Evolutionary conservation across 345 rosid genomes (phyloP), one percentile per base, ranked within the genome.

Genomic region (Sonneratia alba): DNA sequence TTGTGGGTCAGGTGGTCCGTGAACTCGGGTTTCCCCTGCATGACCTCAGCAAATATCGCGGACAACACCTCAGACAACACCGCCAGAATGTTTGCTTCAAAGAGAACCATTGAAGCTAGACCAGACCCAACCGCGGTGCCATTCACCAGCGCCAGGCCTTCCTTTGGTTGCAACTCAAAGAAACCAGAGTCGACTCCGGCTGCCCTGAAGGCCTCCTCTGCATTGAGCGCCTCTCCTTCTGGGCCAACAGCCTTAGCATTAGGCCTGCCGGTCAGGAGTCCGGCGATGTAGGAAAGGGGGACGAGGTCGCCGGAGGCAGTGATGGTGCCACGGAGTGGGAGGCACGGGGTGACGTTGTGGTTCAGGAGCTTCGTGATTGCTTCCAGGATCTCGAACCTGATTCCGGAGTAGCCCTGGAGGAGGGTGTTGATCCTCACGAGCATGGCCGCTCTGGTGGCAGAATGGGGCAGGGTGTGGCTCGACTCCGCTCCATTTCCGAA

Each of bases 291-390:
- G 62, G 95, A 89, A 12, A 89, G 81, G 0, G 88, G 92, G 22
- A 89, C 87, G 27, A 89, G 87, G 79, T 89, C 92, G 0, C 90
- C 95, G 0, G 92, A 89, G 61, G 95, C 92, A 0, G 87, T 79
- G 71, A 89, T 86, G 48, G 90, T 84, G 55, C 92, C 95, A 19
- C 92, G 90, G n/a, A 86, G 89, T 22, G 95, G 95, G 67, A 89
- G 73, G 71, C 89, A 85, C 1, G 92, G 95, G 71, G 89, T 87
- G 78, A 89, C 78, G 82, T 89, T 81, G 73, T 76, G 67, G 78
- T 89, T 87, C 18, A 89, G 87, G 24, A 87, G 80, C 78, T 78
- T 86, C 43, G 95, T 75, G 49, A 89, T 83, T 24, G 95, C 87
- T 73, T 89, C 95, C 34, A 89, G 75, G 68, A 89, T 86, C 67